Evolutionary conservation across 1,139 yeast species (phyloP).

Genomic region (Pichia sp.): DNA sequence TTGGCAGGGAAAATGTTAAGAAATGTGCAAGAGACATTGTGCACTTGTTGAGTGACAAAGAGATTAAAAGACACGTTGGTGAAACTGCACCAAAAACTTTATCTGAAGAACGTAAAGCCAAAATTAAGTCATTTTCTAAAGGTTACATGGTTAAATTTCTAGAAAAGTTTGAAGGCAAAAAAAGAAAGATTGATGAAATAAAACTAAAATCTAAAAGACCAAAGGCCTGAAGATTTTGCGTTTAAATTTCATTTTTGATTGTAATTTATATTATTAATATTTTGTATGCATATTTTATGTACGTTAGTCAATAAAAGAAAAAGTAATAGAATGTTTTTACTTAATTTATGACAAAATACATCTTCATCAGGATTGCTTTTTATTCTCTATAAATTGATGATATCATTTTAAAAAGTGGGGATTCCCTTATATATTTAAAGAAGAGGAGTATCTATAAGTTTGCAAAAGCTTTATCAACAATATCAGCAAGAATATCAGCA

Average conservation of each 20-base stretch:
- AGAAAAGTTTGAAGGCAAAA: constrained; percentile 41
- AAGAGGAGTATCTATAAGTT: constrained; percentile 7
- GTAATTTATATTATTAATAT: not conserved
- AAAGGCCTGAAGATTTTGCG: constrained; percentile 1
- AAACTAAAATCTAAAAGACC: constrained; percentile 6
- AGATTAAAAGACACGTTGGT: constrained; percentile 38
- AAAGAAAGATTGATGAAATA: not conserved
- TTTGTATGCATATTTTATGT: not conserved
- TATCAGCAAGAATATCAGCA: constrained; percentile 52
- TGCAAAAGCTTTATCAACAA: constrained; percentile 18
- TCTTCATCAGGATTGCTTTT: no score
- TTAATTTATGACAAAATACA: no score
- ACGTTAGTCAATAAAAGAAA: no score
- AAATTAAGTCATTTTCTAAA: constrained; percentile 58
- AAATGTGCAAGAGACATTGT: constrained; percentile 76
- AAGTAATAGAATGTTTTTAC: no score
- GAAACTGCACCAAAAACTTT: constrained; percentile 49
- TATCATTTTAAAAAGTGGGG: no score
- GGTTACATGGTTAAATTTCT: constrained; percentile 72
- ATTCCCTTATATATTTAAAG: not conserved
- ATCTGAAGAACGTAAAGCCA: constrained; percentile 56
- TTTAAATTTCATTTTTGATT: not conserved
- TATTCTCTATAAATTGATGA: no score
- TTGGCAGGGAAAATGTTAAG: constrained; percentile 71
- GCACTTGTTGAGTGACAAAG: constrained; percentile 56